These are phyloP conservation scores for Apiotrichum gamsii DNA, from an alignment of 1,284 basidiomycete genomes.

Conservation along the genomic window DNA sequence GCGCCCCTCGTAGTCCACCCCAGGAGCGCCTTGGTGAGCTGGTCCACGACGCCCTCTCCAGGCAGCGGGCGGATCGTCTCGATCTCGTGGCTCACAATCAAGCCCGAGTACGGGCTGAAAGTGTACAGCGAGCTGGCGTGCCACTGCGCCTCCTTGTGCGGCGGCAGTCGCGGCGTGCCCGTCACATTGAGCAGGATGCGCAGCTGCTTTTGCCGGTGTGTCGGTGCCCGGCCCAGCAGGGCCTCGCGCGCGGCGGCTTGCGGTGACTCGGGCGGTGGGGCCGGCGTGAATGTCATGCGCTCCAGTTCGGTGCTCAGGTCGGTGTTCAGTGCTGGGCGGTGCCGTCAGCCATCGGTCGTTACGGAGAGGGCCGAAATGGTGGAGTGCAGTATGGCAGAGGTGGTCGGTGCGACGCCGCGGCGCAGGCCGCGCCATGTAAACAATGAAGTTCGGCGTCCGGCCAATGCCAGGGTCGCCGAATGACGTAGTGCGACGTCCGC, in stretches of 20 bases:
- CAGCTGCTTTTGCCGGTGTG: conserved; percentile 36
- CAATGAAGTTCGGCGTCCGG: too few species aligned
- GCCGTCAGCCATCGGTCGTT: too few species aligned
- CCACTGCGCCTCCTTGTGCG: conserved; percentile 40
- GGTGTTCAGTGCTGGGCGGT: conserved; percentile 36
- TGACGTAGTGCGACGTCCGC: background rate
- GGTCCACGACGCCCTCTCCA: conserved; percentile 45
- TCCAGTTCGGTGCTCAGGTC: conserved; percentile 37
- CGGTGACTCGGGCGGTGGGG: conserved; percentile 12
- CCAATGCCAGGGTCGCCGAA: too few species aligned
- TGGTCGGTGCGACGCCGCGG: too few species aligned
- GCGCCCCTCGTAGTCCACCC: conserved; percentile 26
- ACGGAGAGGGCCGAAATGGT: too few species aligned
- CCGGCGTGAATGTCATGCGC: conserved; percentile 38
- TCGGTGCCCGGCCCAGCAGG: conserved; percentile 15
- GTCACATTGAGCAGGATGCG: conserved; percentile 36
- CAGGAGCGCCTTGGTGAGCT: conserved; percentile 39
- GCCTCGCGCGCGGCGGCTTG: conserved; percentile 10
- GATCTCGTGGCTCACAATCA: conserved; percentile 44
- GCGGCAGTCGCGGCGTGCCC: conserved; percentile 38
- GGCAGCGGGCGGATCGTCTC: conserved; percentile 48
- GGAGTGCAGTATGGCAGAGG: too few species aligned
- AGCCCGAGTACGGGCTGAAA: conserved; percentile 45
- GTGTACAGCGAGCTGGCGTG: conserved; percentile 46
- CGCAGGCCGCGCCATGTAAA: too few species aligned